Evolutionary conservation across 495 filamentous ascomycete species (phyloP), one percentile per base, ranked within the genome.

Genomic region (Viridothelium virens): DNA sequence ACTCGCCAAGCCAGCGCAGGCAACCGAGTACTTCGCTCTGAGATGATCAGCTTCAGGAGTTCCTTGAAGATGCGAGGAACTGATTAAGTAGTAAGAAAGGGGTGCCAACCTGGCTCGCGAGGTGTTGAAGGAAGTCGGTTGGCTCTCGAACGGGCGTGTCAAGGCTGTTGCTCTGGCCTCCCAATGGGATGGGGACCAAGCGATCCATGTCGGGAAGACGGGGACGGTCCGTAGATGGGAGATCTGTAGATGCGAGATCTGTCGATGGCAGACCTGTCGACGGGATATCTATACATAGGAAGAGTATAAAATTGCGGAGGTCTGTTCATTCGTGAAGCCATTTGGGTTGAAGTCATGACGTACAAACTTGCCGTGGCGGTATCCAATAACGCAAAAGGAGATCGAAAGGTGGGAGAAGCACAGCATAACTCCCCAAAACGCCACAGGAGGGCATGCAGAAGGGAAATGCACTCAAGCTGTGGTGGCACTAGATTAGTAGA

Each of bases 1-100:
- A 79, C 46, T 80, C 77, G 4, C 77, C 75, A 12, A 81, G 71
- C 79, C 78, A 81, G 64, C 73, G 69, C 12, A 81, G 59, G 63
- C 78, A 79, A 3, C 77, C 74, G 34, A 79, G 72, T 2, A 79
- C 18, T 66, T 79, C 72, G 62, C 64, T 77, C 77, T 77, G 11
- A 53, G 18, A 53, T 14, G 10, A n/a, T 53, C 48, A 53, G 48
- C 48, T 53, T 53, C 48, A 14, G 41, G 7, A 14, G 7, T 44
- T 44, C 41, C 6, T 44, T 44, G 7, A 53, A 53, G 48, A 53
- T 53, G 48, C 11, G 16, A 25, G 41, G 41, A 9, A 16, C 9
- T 46, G 41, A 9, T 16, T 46, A 16, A 9, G 16, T 46, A 16
- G 41, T 46, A 16, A 46, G 41, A 14, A 53, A n/a, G 18, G 18